Evolutionary conservation across 371 early-diverging fungal genomes (phyloP), one percentile per base, ranked within the genome.

Genomic region (Blakeslea trispora): DNA sequence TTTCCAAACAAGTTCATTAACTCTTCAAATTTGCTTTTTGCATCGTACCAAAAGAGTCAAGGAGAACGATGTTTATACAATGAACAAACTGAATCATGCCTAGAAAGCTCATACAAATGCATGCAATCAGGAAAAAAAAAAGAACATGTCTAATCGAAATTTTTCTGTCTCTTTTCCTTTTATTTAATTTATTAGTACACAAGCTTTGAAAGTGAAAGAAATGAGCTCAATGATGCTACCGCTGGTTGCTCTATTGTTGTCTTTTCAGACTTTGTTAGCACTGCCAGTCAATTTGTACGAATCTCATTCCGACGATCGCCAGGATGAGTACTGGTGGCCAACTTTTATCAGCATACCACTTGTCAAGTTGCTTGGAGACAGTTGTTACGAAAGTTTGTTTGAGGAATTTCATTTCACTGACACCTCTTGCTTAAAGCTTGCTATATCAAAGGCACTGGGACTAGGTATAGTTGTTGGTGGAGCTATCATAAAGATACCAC

Each of bases 401-500:
- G 89, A 88, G 71, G 66, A 87, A 34, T 64, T 90, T 23, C 67
- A 90, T 68, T 47, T 86, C n/a, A 63, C 69, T 11, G 82, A 93
- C 61, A 70, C 81, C 3, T 66, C 50, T 15, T 98, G 98, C 74
- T 64, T 95, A 62, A 91, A 91, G 60, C 84, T 90, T 40, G 77
- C 87, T 17, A 53, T 95, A 51, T 92, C 93, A 37, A 97, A 97
- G 69, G 93, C 82, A 0, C 84, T 98, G 10, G 94, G 97, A 0
- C 49, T 95, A 7, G 97, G 93, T 21, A 95, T 98, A 58, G 92
- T 97, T 17, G 69, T 86, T 8, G 95, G 94, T 40, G 91, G 93
- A 1, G 81, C 89, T 35, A 85, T 97, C 24, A 89, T 97, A 60
- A 98, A 98, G 74, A 80, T 98, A 22, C 99, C 99, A 1, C 98